These are phyloP conservation scores for Cercospora beticola DNA, from an alignment of 2,329 filamentous ascomycete species.

Conservation along the genomic window DNA sequence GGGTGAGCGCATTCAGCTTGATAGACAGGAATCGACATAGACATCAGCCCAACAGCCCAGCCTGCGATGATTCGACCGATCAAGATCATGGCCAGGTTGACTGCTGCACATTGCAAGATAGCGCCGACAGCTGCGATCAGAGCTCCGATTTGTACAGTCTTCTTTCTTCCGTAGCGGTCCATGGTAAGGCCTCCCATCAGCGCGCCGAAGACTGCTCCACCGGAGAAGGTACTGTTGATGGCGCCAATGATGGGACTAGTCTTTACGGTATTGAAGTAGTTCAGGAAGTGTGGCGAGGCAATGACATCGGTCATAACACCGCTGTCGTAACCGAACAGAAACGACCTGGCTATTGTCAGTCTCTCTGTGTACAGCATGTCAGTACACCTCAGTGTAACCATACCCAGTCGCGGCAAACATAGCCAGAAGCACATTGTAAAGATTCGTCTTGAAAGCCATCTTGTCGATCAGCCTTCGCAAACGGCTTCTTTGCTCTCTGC, in stretches of 20 bases:
- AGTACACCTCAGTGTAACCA: neutral
- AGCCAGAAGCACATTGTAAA: slow-evolving; percentile 34
- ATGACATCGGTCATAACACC: slow-evolving; percentile 54
- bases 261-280: slow-evolving; percentile 55
- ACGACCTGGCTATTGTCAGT: slow-evolving; percentile 30
- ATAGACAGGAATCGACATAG: slow-evolving; percentile 62
- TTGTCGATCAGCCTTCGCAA: neutral
- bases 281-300: slow-evolving; percentile 56
- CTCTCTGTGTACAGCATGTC: neutral
- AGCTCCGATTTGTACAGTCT: slow-evolving; percentile 61
- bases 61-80: slow-evolving; percentile 61
- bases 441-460: slow-evolving; percentile 22
- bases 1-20: slow-evolving; percentile 62
- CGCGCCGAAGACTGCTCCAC: slow-evolving; percentile 57
- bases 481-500: neutral
- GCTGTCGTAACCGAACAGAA: slow-evolving; percentile 49
- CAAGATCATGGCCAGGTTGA: slow-evolving; percentile 57
- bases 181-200: slow-evolving; percentile 58
- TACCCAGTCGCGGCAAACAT: slow-evolving; percentile 34
- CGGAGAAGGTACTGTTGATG: slow-evolving; percentile 63
- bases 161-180: slow-evolving; percentile 60
- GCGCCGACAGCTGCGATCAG: slow-evolving; percentile 59
- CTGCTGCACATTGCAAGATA: slow-evolving; percentile 58
- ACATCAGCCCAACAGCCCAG: slow-evolving; percentile 58
- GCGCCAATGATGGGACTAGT: slow-evolving; percentile 58